Percentiles rank a stretch among this genome's conserved stretches.
These are phyloP conservation scores for Tothia fuscella DNA, from an alignment of 2,329 filamentous ascomycete genomes.

Conservation along the genomic window DNA sequence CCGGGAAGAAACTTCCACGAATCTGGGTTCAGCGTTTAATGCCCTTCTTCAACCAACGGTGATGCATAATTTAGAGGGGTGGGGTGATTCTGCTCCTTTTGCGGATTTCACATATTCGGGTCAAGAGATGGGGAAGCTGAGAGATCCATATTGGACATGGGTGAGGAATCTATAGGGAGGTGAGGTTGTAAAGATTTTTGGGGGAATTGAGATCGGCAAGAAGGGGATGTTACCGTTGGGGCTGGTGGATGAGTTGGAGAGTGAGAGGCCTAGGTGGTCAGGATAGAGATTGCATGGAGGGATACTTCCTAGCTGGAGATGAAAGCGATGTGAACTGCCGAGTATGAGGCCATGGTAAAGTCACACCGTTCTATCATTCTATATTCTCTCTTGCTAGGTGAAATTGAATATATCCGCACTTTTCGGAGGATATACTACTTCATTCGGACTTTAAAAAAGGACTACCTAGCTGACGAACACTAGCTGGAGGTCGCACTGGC, in stretches of 20 bases:
- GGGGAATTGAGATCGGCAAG: slow-evolving; percentile 29
- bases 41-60: slow-evolving; percentile 23
- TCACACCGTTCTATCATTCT: too few species aligned
- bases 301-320: too few species aligned
- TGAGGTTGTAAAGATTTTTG: slow-evolving; percentile 30
- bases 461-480: too few species aligned
- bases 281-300: too few species aligned
- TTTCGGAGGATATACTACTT: too few species aligned
- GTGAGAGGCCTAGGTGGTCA: slow-evolving; percentile 28
- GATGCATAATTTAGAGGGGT: not conserved
- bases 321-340: too few species aligned
- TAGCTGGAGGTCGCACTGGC: too few species aligned
- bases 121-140: too few species aligned
- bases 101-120: slow-evolving; percentile 12
- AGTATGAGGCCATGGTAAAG: too few species aligned
- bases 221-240: slow-evolving; percentile 30
- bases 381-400: too few species aligned
- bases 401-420: too few species aligned
- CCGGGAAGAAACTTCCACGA: slow-evolving; percentile 28
- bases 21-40: slow-evolving; percentile 25
- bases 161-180: slow-evolving; percentile 28
- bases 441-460: too few species aligned
- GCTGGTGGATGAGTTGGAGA: slow-evolving; percentile 26
- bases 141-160: slow-evolving; percentile 35
- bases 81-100: not conserved